Base-by-base conservation (phyloP, 2,329 filamentous ascomycete genomes). In the Dactylellina haptotyla region DNA sequence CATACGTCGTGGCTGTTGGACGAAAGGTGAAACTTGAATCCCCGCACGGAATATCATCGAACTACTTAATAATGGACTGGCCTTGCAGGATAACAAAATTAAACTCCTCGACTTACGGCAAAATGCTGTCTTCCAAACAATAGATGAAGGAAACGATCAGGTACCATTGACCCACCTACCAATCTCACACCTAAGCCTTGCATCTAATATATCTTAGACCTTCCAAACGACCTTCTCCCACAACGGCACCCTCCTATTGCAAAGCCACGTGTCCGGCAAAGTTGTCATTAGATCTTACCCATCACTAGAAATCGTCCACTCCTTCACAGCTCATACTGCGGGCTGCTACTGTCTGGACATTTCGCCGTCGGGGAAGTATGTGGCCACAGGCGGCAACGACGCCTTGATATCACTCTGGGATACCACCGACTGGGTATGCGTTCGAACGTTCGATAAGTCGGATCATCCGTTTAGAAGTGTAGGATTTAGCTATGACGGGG, bases 381-480 rank as follows among this genome's bases (percentile, higher is more conserved):
- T 86, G 12, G 85, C 84, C 0, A 82, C 84, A 0, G 85, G 84
- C 10, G 84, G 83, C n/a, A 82, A 82, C 54, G 85, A 86, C 71
- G 82, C 83, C 4, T 80, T 85, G 20, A 82, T 86, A 62, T 83
- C 83, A 1, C 79, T 86, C 1, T 86, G 84, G 84, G 84, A 86
- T 76, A 85, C 84, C 1, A 80, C 81, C 25, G 82, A 83, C 61
- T 86, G 84, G 84, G 81, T 84, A n/a, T 85, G 83, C 75, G 80
- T 82, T 50, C 81, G 83, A 26, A 84, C 83, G 0, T 78, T 86
- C 12, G 81, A 82, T 54, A 79, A 82, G 48, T 83, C 83, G 65
- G 80, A 81, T 4, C 81, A 81, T 25, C 81, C 83, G 2, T 82
- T 85, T 5, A 82, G 83, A 75, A 84, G 83, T 56, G 79, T 86